Conservation (phyloP, 805 yeast species). For the Yamadazyma endophytica region DNA sequence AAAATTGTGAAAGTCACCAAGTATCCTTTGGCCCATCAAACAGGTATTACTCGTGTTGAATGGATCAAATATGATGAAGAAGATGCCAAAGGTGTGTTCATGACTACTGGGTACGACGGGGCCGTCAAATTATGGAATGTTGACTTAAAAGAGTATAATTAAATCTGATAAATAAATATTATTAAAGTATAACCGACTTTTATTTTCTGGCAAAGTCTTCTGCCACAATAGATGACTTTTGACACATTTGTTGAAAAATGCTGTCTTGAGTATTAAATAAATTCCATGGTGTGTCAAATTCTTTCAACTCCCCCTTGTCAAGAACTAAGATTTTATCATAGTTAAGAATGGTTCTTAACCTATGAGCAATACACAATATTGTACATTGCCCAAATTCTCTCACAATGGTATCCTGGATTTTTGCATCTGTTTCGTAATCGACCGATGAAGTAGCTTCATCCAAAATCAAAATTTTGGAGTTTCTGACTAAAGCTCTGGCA, state of each 20-base stretch:
- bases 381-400: constrained; percentile 68
- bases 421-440: constrained; percentile 81
- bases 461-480: no score
- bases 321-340: constrained; percentile 76
- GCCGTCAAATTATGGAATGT: constrained; percentile 71
- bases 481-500: constrained; percentile 77
- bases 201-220: no score
- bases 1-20: constrained; percentile 77
- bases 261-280: constrained; percentile 49
- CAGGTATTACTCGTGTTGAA: constrained; percentile 70
- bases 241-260: constrained; percentile 69
- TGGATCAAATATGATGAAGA: constrained; percentile 52
- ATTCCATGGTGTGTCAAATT: constrained; percentile 69
- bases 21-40: constrained; percentile 77
- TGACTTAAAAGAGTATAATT: constrained; percentile 1
- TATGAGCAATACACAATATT: constrained; percentile 81
- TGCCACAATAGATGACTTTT: no score
- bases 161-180: no score
- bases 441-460: no score
- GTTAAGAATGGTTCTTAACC: constrained; percentile 67
- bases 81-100: constrained; percentile 34
- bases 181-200: no score
- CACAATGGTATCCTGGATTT: constrained; percentile 69
- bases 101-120: constrained; percentile 79
- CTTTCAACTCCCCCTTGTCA: constrained; percentile 74